Evolutionary conservation across 2,329 filamentous ascomycete genomes (phyloP), one percentile per base, ranked within the genome.

Genomic region (Massarina eburnea): DNA sequence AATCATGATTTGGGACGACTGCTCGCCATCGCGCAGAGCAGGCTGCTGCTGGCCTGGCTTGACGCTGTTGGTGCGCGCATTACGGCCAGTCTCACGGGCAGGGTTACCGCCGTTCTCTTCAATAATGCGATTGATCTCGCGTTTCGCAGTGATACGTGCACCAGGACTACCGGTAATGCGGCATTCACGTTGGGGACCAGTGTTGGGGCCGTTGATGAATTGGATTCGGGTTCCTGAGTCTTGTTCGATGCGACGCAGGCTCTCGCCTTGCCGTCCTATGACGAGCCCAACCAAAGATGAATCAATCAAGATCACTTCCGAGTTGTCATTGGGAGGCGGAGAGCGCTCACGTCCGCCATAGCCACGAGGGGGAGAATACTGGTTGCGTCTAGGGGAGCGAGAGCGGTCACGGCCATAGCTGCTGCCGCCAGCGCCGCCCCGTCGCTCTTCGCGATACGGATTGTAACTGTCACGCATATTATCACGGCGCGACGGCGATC

Each of bases 1-100:
- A 15, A 96, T 91, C 88, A 95, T 94, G 61, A 96, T 95, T 71
- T 95, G 89, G 66, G 91, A 84, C 64, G 85, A 89, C 58, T 92
- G 88, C 68, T 95, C 91, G 48, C 86, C 88, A 48, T 92, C 88
- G 50, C 86, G 83, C 48, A 88, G 76, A 34, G 80, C 78, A 41
- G 78, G 65, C 45, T 64, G 61, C 34, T 59, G 49, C 17, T 57
- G 53, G 43, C 58, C 48, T 26, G 71, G 64, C 30, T 72, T 74
- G 26, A 71, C 43, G 32, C 70, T 43, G 73, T 70, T 41, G 75
- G 78, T 49, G 53, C 60, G 62, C 36, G 64, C 64, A 49, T 64
- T 66, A 44, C 61, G 64, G 32, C 65, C 66, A 51, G 64, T 66
- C 51, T 70, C 68, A 64, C 66, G 66, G 48, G 68, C 62, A 62